Evolutionary conservation across 441 rosid species (phyloP).

Genomic region (Populus tomentosa): DNA sequence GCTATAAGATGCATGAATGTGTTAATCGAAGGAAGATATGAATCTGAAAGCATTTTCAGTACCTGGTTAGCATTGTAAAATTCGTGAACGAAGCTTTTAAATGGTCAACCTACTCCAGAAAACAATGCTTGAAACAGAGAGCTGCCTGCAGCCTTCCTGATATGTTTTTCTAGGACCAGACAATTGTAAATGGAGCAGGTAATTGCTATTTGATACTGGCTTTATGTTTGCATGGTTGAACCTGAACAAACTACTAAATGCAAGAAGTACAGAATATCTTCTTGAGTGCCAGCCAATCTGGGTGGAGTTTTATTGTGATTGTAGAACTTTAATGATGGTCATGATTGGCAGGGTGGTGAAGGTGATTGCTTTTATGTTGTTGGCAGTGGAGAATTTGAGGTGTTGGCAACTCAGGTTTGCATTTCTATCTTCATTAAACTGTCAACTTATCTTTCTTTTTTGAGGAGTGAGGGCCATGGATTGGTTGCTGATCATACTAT

Average conservation of each 20-base stretch:
- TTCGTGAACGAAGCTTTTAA: neutral
- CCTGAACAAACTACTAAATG: neutral
- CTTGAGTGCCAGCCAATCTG: neutral
- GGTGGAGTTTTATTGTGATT: constrained; percentile 3
- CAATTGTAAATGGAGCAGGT: neutral
- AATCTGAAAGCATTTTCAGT: neutral
- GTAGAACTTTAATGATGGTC: constrained; percentile 16
- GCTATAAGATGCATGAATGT: neutral
- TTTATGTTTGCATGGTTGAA: constrained; percentile 8
- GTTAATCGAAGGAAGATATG: neutral
- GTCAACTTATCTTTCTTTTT: neutral
- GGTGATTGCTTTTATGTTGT: constrained; percentile 99
- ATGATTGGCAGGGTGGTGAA: constrained; percentile 87
- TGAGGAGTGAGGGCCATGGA: neutral
- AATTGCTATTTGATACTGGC: constrained; percentile 3
- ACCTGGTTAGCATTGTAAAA: neutral
- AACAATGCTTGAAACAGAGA: neutral
- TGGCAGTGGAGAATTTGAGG: constrained; percentile 98
- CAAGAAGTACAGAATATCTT: constrained; percentile 4
- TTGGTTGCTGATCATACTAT: constrained; percentile 21
- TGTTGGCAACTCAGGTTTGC: constrained; percentile 90
- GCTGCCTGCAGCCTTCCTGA: neutral
- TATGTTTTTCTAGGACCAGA: neutral
- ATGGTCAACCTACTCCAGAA: neutral
- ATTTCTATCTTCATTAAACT: constrained; percentile 8